Evolutionary conservation across 1,139 yeast species (phyloP).

Genomic region (Arxiozyma bovina): DNA sequence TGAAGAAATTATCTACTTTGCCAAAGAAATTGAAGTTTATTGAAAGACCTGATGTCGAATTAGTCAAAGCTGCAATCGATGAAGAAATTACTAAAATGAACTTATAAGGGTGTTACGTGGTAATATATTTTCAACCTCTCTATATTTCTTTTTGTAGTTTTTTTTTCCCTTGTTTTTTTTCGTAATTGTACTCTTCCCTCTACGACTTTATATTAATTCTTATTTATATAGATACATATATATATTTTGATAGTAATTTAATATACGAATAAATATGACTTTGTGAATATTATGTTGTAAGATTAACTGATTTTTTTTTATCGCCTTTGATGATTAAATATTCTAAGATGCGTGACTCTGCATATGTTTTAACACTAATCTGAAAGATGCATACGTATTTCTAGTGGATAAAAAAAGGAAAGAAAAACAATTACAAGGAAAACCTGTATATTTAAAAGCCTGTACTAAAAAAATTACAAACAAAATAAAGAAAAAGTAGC

Average conservation of each 20-base stretch:
- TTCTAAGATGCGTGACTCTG: too few species aligned
- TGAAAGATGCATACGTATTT: too few species aligned
- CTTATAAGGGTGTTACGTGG: constrained; percentile 11
- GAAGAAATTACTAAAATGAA: constrained; percentile 54
- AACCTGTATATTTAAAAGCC: too few species aligned
- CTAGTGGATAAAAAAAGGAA: not conserved
- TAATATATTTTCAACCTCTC: not conserved
- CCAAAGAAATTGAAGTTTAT: constrained; percentile 72
- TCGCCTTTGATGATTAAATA: not conserved
- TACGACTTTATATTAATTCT: not conserved
- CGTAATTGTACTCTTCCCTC: too few species aligned
- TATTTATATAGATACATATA: not conserved
- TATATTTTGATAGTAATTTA: not conserved
- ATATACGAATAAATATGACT: not conserved
- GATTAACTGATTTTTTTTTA: not conserved
- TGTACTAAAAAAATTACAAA: not conserved
- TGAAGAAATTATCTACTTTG: constrained; percentile 59
- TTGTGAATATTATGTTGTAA: not conserved
- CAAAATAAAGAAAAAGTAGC: not conserved
- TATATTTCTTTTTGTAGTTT: not conserved
- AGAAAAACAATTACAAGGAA: too few species aligned
- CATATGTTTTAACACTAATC: too few species aligned
- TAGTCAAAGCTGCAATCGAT: constrained; percentile 65
- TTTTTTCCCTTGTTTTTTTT: not conserved
- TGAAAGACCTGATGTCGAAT: constrained; percentile 62